These are phyloP conservation scores for Seiridium unicorne DNA, from an alignment of 2,329 filamentous ascomycete species.

Conservation along the genomic window DNA sequence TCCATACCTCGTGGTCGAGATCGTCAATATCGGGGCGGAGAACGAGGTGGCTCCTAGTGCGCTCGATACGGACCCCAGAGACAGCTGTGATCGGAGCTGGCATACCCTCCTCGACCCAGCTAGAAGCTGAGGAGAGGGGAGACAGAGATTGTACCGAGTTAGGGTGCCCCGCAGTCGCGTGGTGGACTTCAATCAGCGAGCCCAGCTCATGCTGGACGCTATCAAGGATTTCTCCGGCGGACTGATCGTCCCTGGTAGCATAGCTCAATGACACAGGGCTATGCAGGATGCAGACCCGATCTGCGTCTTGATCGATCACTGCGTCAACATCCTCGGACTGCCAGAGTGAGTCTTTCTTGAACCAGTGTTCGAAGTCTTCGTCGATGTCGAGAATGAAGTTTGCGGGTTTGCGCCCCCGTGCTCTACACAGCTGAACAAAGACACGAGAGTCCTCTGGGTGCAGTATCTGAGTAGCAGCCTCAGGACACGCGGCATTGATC, in stretches of 20 bases:
- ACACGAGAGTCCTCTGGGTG: constrained; percentile 97
- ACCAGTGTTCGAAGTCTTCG: constrained; percentile 97
- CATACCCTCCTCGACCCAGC: too few relatives aligned
- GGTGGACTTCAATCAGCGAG: too few relatives aligned
- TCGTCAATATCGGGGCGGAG: too few relatives aligned
- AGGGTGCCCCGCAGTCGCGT: too few relatives aligned
- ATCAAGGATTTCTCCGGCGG: constrained; percentile 90
- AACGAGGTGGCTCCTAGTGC: too few relatives aligned
- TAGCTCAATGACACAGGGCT: constrained; percentile 91
- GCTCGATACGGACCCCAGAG: too few relatives aligned
- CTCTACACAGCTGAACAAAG: constrained; percentile 88
- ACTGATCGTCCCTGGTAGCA: constrained; percentile 86
- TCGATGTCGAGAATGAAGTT: constrained; percentile 95
- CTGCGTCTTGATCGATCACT: constrained; percentile 92
- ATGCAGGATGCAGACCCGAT: constrained; percentile 91
- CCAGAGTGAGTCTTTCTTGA: constrained; percentile 99
- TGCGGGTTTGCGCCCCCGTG: constrained; percentile 90
- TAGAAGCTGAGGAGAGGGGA: too few relatives aligned
- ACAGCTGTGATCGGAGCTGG: too few relatives aligned
- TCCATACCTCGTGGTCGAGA: too few relatives aligned
- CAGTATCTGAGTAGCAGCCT: constrained; percentile 86
- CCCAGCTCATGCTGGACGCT: constrained; percentile 48
- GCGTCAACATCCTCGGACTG: constrained; percentile 97
- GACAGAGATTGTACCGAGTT: too few relatives aligned
- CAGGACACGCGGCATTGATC: constrained; percentile 61